Evolutionary conservation across 2,329 filamentous ascomycete genomes (phyloP).

Genomic region (Aplosporella prunicola): DNA sequence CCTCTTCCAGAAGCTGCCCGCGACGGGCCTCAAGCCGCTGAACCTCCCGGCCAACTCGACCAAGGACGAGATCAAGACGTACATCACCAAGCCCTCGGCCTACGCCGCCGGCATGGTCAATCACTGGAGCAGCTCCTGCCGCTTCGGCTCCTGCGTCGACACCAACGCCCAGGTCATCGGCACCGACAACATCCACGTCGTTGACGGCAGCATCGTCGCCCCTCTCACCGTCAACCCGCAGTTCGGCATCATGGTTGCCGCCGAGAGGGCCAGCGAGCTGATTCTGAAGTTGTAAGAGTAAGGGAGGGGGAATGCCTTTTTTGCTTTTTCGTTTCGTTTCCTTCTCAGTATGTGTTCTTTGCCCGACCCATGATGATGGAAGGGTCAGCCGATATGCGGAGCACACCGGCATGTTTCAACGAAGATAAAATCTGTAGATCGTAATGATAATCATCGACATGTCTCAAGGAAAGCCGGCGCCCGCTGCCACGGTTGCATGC

Average conservation of each 20-base stretch:
- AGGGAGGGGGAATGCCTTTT: too few species aligned
- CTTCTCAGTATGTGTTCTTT: too few species aligned
- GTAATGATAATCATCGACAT: too few species aligned
- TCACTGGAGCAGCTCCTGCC: constrained; percentile 46
- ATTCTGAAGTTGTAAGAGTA: constrained; percentile 32
- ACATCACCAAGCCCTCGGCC: constrained; percentile 39
- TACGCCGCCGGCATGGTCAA: constrained; percentile 44
- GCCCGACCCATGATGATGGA: too few species aligned
- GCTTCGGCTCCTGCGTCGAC: constrained; percentile 44
- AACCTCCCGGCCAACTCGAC: constrained; percentile 41
- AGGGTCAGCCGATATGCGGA: too few species aligned
- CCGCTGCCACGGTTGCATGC: too few species aligned
- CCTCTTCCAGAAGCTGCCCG: constrained; percentile 40
- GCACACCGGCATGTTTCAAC: too few species aligned
- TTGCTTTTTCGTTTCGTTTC: too few species aligned
- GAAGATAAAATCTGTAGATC: too few species aligned
- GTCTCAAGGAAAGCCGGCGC: too few species aligned
- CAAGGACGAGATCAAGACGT: constrained; percentile 39
- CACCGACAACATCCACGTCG: constrained; percentile 42
- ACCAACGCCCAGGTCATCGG: constrained; percentile 38
- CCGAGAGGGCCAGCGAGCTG: constrained; percentile 42
- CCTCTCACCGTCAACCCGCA: constrained; percentile 47
- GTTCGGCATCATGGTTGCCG: constrained; percentile 46
- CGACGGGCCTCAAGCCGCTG: constrained; percentile 34
- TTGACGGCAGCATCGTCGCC: constrained; percentile 42